Evolutionary conservation across 2,329 filamentous ascomycete species (phyloP).

Genomic region (Pochonia chlamydosporia): DNA sequence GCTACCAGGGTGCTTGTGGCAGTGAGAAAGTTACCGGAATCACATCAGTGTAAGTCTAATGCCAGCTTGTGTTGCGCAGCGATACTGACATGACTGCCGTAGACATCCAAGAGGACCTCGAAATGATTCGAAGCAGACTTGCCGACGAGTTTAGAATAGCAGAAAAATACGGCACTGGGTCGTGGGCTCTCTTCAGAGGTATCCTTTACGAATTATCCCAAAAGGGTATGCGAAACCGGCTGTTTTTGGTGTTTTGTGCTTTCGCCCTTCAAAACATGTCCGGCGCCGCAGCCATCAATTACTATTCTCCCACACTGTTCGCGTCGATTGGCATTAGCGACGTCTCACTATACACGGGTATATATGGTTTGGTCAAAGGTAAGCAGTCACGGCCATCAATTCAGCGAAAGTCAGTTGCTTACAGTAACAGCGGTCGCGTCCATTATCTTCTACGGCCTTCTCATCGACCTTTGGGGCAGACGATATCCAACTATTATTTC

Average conservation of each 20-base stretch:
- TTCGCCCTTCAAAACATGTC: constrained; percentile 36
- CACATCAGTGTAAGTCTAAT: constrained; percentile 24
- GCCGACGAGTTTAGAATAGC: constrained; percentile 27
- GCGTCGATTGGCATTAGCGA: constrained; percentile 39
- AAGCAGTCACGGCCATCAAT: not conserved
- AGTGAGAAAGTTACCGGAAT: constrained; percentile 37
- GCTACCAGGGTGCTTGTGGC: constrained; percentile 25
- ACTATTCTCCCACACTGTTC: constrained; percentile 31
- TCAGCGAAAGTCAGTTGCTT: not conserved
- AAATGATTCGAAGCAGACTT: constrained; percentile 34
- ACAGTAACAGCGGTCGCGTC: constrained; percentile 23
- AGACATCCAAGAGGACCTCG: constrained; percentile 42
- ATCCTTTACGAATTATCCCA: constrained; percentile 23
- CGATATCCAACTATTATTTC: constrained; percentile 39
- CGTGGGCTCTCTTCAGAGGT: constrained; percentile 14
- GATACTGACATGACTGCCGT: not conserved
- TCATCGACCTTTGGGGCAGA: constrained; percentile 35
- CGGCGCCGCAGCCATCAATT: constrained; percentile 36
- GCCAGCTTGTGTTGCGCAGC: no score
- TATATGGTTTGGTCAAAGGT: constrained; percentile 42
- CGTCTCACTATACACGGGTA: constrained; percentile 41
- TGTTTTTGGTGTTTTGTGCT: constrained; percentile 29
- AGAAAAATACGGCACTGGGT: constrained; percentile 23
- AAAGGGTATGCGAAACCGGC: constrained; percentile 35
- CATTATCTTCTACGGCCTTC: constrained; percentile 33